A percentile compares a stretch with the other conserved stretches of the same genome.
phyloP scores from a whole-genome alignment of 768 basidiomycete genomes.

The Hygrophorus russula region DNA sequence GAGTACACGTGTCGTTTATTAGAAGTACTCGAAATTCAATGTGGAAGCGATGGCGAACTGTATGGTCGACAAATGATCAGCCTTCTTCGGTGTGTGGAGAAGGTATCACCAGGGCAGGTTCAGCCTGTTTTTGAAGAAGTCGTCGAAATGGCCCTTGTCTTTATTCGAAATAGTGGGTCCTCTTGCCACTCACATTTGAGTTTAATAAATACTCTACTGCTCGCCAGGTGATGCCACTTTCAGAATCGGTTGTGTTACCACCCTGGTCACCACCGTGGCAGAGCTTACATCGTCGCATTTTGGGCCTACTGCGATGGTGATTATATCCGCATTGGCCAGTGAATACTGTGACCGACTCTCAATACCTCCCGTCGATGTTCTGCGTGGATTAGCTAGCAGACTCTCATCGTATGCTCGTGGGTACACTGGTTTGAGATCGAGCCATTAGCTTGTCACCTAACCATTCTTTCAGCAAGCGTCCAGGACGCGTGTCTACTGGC shows the following conservation, averaged over 20 bases:
- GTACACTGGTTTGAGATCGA: conserved; percentile 11
- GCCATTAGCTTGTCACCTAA: not conserved
- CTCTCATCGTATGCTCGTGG: conserved; percentile 32
- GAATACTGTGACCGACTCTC: conserved; percentile 46
- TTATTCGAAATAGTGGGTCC: conserved; percentile 37
- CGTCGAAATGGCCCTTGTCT: conserved; percentile 43
- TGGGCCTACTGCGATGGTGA: conserved; percentile 52
- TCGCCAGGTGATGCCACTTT: conserved; percentile 28
- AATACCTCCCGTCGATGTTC: conserved; percentile 35
- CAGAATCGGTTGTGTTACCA: conserved; percentile 31
- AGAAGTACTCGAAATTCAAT: conserved; percentile 41
- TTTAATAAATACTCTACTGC: conserved; percentile 3
- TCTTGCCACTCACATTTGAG: conserved; percentile 1
- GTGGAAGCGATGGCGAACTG: conserved; percentile 38
- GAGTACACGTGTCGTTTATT: conserved; percentile 36
- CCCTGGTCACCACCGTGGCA: conserved; percentile 31
- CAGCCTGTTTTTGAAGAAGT: conserved; percentile 40
- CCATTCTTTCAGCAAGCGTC: conserved; percentile 39
- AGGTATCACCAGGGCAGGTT: conserved; percentile 15
- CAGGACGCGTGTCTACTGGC: conserved; percentile 65
- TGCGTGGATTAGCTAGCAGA: conserved; percentile 32
- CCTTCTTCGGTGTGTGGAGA: conserved; percentile 28
- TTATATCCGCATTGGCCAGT: conserved; percentile 57
- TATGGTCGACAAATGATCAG: conserved; percentile 45
- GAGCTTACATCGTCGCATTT: conserved; percentile 21